Conservation (phyloP, 2,329 filamentous ascomycete species). For the Tolypocladium nubicola region DNA sequence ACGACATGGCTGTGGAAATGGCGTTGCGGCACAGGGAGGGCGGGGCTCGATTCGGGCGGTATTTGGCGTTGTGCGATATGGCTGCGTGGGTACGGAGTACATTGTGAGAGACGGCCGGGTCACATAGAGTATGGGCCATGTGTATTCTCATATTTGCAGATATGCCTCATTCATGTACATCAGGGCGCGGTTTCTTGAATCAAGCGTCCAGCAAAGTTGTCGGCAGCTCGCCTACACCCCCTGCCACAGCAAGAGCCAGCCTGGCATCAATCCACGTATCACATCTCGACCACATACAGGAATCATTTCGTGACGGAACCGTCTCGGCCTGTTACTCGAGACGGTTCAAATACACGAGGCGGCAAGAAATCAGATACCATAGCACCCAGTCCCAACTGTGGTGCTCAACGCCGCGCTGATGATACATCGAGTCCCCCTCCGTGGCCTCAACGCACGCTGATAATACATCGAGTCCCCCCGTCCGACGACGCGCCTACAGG, state of each 20-base stretch:
- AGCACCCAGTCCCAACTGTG: neutral
- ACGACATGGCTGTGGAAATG: neutral
- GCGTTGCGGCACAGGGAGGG: neutral
- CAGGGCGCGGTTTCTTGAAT: too few species aligned
- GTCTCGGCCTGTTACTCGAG: too few species aligned
- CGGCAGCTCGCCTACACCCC: too few species aligned
- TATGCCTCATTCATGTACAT: neutral
- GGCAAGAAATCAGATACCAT: too few species aligned
- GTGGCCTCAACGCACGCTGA: neutral
- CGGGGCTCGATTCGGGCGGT: neutral
- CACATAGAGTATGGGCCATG: neutral
- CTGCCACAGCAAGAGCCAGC: too few species aligned
- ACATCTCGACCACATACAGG: too few species aligned
- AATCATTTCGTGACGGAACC: too few species aligned
- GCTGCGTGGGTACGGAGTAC: neutral
- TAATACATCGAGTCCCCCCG: too few species aligned
- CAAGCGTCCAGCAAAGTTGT: too few species aligned
- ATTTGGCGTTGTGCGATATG: neutral
- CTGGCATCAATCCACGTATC: too few species aligned
- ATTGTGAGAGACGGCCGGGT: neutral
- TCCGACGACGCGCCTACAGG: conserved; percentile 6
- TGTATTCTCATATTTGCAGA: neutral
- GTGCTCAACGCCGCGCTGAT: neutral
- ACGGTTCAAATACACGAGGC: too few species aligned
- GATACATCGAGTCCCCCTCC: too few species aligned